phyloP scores from a whole-genome alignment of 192 early-diverging fungal species.

The Podila verticillata region DNA sequence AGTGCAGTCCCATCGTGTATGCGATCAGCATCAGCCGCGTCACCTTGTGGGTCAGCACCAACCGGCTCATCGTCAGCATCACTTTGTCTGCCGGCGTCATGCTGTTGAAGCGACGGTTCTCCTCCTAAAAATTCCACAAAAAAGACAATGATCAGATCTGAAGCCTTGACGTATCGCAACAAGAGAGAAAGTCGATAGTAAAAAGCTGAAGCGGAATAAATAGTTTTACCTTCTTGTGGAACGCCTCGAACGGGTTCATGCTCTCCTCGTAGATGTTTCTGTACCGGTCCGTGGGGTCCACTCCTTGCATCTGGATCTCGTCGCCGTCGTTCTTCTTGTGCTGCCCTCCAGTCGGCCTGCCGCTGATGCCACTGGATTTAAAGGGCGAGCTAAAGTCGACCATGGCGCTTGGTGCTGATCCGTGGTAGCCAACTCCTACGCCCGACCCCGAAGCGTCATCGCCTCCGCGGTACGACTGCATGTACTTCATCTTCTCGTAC shows the following conservation, averaged over 20 bases:
- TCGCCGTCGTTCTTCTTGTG: constrained; percentile 48
- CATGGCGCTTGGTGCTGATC: constrained; percentile 31
- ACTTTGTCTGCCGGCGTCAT: constrained; percentile 83
- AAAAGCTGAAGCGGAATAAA: not conserved
- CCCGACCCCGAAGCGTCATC: constrained; percentile 24
- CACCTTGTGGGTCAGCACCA: constrained; percentile 75
- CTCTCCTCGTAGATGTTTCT: constrained; percentile 84
- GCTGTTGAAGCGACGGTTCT: constrained; percentile 70
- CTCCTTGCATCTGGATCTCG: constrained; percentile 41
- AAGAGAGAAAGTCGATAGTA: not conserved
- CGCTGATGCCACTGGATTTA: constrained; percentile 7
- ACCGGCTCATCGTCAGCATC: constrained; percentile 67
- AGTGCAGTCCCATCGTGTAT: constrained; percentile 78
- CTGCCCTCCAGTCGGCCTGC: constrained; percentile 7
- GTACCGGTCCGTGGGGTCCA: constrained; percentile 74
- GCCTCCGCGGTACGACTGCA: constrained; percentile 73
- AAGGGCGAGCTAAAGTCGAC: constrained; percentile 49
- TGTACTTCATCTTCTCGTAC: constrained; percentile 90
- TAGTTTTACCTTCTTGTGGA: constrained; percentile 67
- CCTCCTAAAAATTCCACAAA: constrained; percentile 58
- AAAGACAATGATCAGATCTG: not conserved
- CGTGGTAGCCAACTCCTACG: constrained; percentile 10
- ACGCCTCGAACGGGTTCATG: constrained; percentile 90
- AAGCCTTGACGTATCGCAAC: not conserved
- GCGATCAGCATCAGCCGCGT: constrained; percentile 71